Percentiles rank a stretch among this genome's conserved stretches.
phyloP scores from a whole-genome alignment of 495 filamentous ascomycete genomes.

The Ramalina intermedia region DNA sequence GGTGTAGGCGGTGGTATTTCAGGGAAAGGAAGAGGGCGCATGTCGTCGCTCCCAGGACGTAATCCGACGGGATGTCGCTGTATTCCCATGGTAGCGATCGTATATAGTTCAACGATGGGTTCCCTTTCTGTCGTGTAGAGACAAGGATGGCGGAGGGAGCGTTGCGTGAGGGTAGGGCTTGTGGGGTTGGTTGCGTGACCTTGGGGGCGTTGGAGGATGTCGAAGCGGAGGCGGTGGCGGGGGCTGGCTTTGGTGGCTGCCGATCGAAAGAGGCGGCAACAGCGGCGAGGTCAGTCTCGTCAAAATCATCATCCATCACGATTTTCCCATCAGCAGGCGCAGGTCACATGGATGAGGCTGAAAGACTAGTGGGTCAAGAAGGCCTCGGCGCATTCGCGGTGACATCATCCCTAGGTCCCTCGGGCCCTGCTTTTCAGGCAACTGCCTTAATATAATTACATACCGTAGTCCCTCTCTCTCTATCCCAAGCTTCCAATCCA shows the following conservation, averaged over 20 bases:
- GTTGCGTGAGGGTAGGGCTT: constrained; percentile 53
- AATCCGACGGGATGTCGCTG: constrained; percentile 86
- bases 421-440: too few species aligned
- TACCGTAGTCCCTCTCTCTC: neutral
- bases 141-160: constrained; percentile 71
- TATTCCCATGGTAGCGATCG: constrained; percentile 90
- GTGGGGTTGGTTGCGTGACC: constrained; percentile 76
- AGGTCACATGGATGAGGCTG: neutral
- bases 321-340: neutral
- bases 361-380: too few species aligned
- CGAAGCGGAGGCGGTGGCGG: neutral
- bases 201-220: constrained; percentile 27
- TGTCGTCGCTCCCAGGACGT: constrained; percentile 72
- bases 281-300: constrained; percentile 41
- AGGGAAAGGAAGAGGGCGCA: constrained; percentile 87
- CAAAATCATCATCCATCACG: constrained; percentile 46
- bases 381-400: too few species aligned
- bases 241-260: constrained; percentile 12
- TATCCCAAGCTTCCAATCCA: neutral
- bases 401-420: too few species aligned
- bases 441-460: neutral
- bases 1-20: constrained; percentile 95
- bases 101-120: constrained; percentile 76
- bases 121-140: constrained; percentile 80
- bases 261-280: constrained; percentile 34